Evolutionary conservation across 2,329 filamentous ascomycete genomes (phyloP), one percentile per base, ranked within the genome.

Genomic region (Paraphoma sp.): DNA sequence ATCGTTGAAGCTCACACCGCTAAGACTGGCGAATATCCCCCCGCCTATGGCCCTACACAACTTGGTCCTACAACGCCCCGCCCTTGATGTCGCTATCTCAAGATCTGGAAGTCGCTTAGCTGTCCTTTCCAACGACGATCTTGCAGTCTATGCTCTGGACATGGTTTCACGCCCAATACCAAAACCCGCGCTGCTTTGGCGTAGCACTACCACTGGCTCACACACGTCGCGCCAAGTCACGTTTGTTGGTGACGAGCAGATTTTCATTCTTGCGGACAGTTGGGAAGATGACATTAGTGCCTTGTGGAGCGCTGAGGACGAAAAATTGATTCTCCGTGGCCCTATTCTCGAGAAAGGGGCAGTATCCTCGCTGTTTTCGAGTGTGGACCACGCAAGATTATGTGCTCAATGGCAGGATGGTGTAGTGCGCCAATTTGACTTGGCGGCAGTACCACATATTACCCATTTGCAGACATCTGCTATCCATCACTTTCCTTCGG

Each of bases 11-110:
- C 76, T 98, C 45, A 98, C 95, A 0, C 92, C 95, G 0, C 84
- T 99, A 62, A 85, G 91, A 60, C 84, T 89, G 48, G 90, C 92
- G 11, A 96, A 95, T 68, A 84, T 97, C 3, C 95, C 95, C 23
- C 95, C 95, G 29, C 95, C 95, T 0, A 97, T 98, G 93, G 87
- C 92, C 14, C 83, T 94, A 60, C 90, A 90, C 63, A 91, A 96
- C 54, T 68, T 97, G 16, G 68, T 80, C 11, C 77, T 90, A 29
- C 80, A 85, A 12, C 83, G 83, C 0, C 87, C 89, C 51, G 84
- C 87, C 2, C 79, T 91, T 16, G 93, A 97, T 77, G 86, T 95
- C 49, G 87, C 89, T 0, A 87, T 97, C 63, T 89, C 75, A 4
- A 62, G 63, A 18, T 68, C 70, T 6, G 68, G 65, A 23, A 70